phyloP scores from a whole-genome alignment of 192 early-diverging fungal genomes.

The Phycomyces blakesleeanus region DNA sequence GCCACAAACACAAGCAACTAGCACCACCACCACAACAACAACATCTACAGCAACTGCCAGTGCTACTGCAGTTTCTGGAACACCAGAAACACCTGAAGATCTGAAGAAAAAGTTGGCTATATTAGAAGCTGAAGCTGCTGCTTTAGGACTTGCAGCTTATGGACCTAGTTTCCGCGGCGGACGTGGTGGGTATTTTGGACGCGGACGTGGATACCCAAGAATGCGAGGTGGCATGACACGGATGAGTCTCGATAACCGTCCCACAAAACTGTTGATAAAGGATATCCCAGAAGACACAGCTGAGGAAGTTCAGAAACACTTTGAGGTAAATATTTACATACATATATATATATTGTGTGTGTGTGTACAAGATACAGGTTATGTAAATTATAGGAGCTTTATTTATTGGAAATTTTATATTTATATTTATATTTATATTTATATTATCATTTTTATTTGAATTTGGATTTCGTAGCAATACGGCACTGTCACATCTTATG shows the following conservation, averaged over 20 bases:
- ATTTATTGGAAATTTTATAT: too few species aligned
- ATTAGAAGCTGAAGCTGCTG: constrained; percentile 60
- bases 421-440: too few species aligned
- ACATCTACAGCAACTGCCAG: neutral
- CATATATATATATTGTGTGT: neutral
- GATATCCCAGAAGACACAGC: constrained; percentile 42
- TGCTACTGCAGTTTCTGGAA: constrained; percentile 4
- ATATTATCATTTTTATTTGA: too few species aligned
- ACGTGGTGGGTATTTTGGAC: constrained; percentile 39
- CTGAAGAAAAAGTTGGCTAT: constrained; percentile 55
- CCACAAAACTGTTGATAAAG: constrained; percentile 63
- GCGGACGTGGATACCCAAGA: constrained; percentile 40
- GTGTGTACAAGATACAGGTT: too few species aligned
- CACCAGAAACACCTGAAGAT: constrained; percentile 37
- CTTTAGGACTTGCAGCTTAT: constrained; percentile 27
- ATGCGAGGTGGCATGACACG: constrained; percentile 34
- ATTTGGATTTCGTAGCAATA: too few species aligned
- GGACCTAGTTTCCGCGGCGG: constrained; percentile 43
- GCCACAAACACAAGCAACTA: constrained; percentile 29
- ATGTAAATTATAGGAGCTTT: too few species aligned
- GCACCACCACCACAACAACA: too few species aligned
- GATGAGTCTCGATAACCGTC: constrained; percentile 63
- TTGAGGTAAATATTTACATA: constrained; percentile 59
- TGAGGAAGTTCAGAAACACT: constrained; percentile 51
- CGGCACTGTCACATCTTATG: constrained; percentile 12